phyloP scores from a whole-genome alignment of 2,329 filamentous ascomycete species.

The Sarocladium oryzae region DNA sequence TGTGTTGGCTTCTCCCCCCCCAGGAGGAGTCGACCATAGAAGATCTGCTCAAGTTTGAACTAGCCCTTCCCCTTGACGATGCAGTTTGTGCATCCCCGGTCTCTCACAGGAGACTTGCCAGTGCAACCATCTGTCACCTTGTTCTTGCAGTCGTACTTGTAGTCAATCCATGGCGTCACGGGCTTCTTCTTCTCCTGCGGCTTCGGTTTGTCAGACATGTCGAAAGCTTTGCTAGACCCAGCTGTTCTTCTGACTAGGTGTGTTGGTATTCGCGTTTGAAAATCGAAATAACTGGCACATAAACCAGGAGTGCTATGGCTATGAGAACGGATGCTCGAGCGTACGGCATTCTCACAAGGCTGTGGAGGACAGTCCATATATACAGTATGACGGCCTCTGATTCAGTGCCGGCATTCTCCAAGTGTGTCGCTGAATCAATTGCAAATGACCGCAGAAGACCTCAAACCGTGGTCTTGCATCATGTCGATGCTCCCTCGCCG shows the following conservation, averaged over 20 bases:
- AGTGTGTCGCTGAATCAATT: background rate
- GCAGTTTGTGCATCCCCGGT: background rate
- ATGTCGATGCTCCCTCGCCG: no score
- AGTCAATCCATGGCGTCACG: background rate
- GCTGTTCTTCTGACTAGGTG: no score
- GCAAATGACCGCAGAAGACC: background rate
- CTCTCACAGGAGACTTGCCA: background rate
- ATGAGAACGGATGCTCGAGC: background rate
- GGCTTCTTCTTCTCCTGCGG: no score
- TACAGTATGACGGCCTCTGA: background rate
- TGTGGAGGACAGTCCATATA: background rate
- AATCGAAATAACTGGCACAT: no score
- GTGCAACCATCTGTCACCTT: background rate
- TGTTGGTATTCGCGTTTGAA: no score
- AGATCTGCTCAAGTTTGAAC: background rate
- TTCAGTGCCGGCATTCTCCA: background rate
- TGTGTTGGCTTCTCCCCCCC: no score
- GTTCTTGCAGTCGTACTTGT: slow-evolving; percentile 4
- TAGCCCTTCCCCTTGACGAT: background rate
- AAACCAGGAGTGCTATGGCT: no score
- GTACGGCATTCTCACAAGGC: background rate
- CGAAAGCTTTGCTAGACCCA: background rate
- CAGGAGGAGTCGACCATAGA: no score
- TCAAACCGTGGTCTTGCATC: background rate
- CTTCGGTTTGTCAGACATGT: background rate